A percentile compares a stretch with the other conserved stretches of the same genome.
These are phyloP conservation scores for Metroxylon sagu DNA, from an alignment of 176 grass and related monocot species.

Conservation along the genomic window DNA sequence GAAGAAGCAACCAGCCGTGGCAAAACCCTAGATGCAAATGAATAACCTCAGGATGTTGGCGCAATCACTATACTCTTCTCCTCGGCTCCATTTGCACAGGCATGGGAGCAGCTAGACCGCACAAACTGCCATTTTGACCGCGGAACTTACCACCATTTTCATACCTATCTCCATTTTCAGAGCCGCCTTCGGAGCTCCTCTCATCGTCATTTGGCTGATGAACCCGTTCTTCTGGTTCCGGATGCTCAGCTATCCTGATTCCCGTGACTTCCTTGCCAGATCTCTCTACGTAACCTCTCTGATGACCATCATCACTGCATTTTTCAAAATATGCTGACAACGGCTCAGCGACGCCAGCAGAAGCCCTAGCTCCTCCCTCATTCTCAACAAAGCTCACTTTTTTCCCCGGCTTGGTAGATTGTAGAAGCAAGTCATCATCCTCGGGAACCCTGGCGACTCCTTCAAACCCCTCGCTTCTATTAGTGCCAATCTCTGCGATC, in stretches of 20 bases:
- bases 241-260: constrained; percentile 11
- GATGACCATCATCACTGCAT: constrained; percentile 9
- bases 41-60: no score
- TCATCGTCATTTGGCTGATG: constrained; percentile 18
- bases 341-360: neutral
- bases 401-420: constrained; percentile 16
- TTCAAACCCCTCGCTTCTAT: neutral
- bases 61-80: constrained; percentile 7
- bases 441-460: no score
- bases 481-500: constrained; percentile 1
- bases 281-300: neutral
- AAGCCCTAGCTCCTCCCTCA: constrained; percentile 10
- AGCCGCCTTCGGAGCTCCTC: constrained; percentile 31
- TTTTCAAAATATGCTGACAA: constrained; percentile 27
- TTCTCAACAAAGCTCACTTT: constrained; percentile 39
- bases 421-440: no score
- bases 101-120: constrained; percentile 38
- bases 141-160: constrained; percentile 3
- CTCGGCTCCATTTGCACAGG: constrained; percentile 64
- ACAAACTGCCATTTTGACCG: constrained; percentile 21
- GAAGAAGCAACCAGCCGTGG: no score
- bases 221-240: neutral
- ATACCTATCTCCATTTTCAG: constrained; percentile 12
- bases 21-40: no score
- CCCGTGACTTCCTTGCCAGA: constrained; percentile 23